Evolutionary conservation across 257 asterid species (phyloP).

Genomic region (Misopates orontium): DNA sequence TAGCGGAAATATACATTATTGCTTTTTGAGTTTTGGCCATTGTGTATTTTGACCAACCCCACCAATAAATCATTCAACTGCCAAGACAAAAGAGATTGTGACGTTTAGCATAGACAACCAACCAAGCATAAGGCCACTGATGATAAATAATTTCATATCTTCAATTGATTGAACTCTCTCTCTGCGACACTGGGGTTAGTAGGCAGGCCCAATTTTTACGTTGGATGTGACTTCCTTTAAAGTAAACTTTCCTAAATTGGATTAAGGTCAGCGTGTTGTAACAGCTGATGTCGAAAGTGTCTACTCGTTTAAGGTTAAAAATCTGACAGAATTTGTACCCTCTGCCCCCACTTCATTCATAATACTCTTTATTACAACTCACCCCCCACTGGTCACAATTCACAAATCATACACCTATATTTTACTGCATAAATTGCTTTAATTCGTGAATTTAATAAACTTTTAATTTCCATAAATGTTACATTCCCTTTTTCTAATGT

Average conservation of each 20-base stretch:
- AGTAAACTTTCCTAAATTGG: constrained; percentile 43
- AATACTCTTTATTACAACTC: constrained; percentile 1
- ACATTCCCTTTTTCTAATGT: not conserved
- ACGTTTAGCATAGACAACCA: constrained; percentile 23
- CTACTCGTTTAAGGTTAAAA: constrained; percentile 33
- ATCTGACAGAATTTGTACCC: constrained; percentile 44
- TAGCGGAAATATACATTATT: no score
- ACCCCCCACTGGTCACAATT: no score
- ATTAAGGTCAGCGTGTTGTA: constrained; percentile 39
- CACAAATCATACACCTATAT: no score
- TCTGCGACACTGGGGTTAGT: not conserved
- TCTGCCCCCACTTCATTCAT: constrained; percentile 33
- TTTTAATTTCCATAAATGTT: not conserved
- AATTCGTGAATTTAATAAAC: no score
- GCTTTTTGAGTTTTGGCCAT: constrained; percentile 22
- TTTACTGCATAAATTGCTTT: no score
- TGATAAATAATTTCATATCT: not conserved
- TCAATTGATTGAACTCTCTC: constrained; percentile 9
- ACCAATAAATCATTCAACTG: constrained; percentile 21
- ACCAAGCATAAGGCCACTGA: not conserved
- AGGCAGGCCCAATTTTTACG: constrained; percentile 7
- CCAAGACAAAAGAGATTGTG: constrained; percentile 36
- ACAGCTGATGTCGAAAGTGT: constrained; percentile 46
- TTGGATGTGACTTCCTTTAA: constrained; percentile 43
- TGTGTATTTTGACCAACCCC: constrained; percentile 22